These are phyloP conservation scores for Nitzschia sp. DNA, from an alignment of 108 stramenopile genomes.

Conservation along the genomic window DNA sequence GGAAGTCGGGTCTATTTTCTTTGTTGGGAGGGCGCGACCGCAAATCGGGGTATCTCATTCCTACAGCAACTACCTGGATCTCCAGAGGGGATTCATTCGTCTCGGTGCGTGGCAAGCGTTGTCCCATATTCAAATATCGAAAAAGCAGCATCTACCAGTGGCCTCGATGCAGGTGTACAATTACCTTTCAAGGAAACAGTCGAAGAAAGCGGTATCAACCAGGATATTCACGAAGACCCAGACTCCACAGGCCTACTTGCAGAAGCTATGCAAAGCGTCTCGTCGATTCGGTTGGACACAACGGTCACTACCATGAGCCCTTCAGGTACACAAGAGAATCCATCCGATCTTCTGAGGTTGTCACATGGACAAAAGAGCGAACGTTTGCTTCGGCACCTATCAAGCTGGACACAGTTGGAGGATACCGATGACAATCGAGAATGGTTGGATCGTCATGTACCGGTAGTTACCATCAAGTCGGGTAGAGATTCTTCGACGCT, in stretches of 20 bases:
- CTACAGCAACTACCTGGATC: conserved; percentile 36
- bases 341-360: not conserved
- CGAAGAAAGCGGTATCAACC: not conserved
- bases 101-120: not conserved
- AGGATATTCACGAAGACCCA: conserved; percentile 10
- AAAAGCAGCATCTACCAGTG: not conserved
- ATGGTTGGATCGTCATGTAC: conserved; percentile 43
- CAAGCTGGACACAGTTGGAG: conserved; percentile 73
- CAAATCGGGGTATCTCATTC: conserved; percentile 42
- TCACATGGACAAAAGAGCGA: conserved; percentile 57
- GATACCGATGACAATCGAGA: conserved; percentile 42
- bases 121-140: not conserved
- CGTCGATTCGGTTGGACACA: conserved; percentile 5
- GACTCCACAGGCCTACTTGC: conserved; percentile 38
- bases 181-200: not conserved
- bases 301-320: not conserved
- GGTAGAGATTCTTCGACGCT: conserved; percentile 10
- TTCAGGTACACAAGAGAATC: not conserved
- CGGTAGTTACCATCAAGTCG: not conserved
- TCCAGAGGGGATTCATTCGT: not conserved
- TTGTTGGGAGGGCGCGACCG: conserved; percentile 80
- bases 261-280: conserved; percentile 61
- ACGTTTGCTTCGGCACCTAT: conserved; percentile 61
- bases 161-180: not conserved
- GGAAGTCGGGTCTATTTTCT: conserved; percentile 49